phyloP scores from a whole-genome alignment of 176 grass and related monocot species.

The Miscanthus lutarioriparius region DNA sequence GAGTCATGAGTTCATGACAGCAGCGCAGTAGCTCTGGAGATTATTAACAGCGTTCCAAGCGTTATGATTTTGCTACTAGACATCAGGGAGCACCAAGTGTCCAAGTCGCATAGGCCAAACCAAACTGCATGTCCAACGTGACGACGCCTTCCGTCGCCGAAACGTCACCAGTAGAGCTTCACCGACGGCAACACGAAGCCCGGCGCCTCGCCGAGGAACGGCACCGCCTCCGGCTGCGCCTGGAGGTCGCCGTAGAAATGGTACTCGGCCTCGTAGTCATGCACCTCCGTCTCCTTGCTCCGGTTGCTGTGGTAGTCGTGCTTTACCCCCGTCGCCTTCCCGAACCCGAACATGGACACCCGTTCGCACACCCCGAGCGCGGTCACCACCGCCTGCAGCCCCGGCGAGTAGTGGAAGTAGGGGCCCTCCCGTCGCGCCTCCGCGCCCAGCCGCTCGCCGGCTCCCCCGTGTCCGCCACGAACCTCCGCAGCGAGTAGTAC shows the following conservation, averaged over 20 bases:
- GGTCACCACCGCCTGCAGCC: slow-evolving; percentile 66
- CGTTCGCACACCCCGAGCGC: slow-evolving; percentile 63
- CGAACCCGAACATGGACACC: slow-evolving; percentile 59
- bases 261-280: slow-evolving; percentile 69
- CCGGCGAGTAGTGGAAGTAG: slow-evolving; percentile 83
- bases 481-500: slow-evolving; percentile 77
- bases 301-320: slow-evolving; percentile 67
- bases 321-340: slow-evolving; percentile 43
- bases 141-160: background rate
- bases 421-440: slow-evolving; percentile 40
- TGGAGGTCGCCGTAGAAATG: slow-evolving; percentile 52
- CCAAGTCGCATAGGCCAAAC: too few relatives aligned
- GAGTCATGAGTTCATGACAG: too few relatives aligned
- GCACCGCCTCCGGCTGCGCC: slow-evolving; percentile 40
- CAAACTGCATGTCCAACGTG: too few relatives aligned
- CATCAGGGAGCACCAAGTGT: too few relatives aligned
- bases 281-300: slow-evolving; percentile 56
- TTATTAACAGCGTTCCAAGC: too few relatives aligned
- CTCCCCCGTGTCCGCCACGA: slow-evolving; percentile 46
- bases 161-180: slow-evolving; percentile 22
- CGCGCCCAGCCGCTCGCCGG: slow-evolving; percentile 41
- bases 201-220: slow-evolving; percentile 36
- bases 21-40: too few relatives aligned
- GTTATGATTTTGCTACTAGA: too few relatives aligned
- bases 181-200: slow-evolving; percentile 24